Evolutionary conservation across 2,329 filamentous ascomycete species (phyloP), one percentile per base, ranked within the genome.

Genomic region (Botryotinia globosa): DNA sequence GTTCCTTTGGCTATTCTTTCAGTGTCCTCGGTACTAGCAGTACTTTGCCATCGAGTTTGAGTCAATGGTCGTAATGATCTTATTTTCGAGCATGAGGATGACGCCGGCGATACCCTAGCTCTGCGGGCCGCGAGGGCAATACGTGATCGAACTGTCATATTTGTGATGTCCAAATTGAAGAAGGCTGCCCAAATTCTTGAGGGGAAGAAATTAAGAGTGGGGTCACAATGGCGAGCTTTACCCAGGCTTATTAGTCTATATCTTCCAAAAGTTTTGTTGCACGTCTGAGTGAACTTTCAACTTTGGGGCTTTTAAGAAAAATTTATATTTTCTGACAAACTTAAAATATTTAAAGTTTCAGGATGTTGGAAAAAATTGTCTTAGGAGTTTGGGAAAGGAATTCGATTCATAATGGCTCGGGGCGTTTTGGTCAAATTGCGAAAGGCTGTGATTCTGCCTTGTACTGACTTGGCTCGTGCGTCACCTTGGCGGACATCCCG

Each of bases 31-130:
- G 77, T 78, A 37, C 61, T 79, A 32, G 78, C 77, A 39, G 78
- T 80, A 71, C 76, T 81, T 76, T 77, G 75, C 74, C 74, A 79
- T 74, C 80, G 75, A 12, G 72, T 39, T 74, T 80, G 78, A 10
- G 72, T 37, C 6, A 78, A 59, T 39, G 76, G 73, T 71, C 77
- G 76, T 51, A 78, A 54, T 54, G 42, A 39, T 34, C 51, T 48
- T 29, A 73, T 62, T 74, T 73, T 75, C 56, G 73, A 61, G 45
- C 16, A 66, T 37, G 73, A n/a, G 14, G 70, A 71, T 14, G 69
- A 56, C 16, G 37, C 48, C 48, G 76, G 42, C 32, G 71, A 67
- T 54, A 78, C 65, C 74, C 77, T 74, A 73, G 79, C 73, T 75
- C 76, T 77, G 37, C 79, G 76, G 29, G 79, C 54, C 16, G 76